Evolutionary conservation across 179 eudicot species (phyloP).

Genomic region (Camellia oleifera): DNA sequence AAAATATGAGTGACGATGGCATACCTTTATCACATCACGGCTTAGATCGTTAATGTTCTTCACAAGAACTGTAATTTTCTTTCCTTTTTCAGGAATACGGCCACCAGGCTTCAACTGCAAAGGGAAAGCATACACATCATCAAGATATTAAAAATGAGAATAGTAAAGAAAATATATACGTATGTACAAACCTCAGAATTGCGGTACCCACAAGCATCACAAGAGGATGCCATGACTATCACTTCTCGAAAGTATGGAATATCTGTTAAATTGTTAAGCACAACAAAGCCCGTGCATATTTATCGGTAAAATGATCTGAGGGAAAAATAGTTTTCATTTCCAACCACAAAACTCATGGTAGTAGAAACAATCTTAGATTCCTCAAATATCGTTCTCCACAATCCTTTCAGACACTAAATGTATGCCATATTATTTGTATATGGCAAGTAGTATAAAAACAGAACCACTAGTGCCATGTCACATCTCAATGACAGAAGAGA

Average conservation of each 20-base stretch:
- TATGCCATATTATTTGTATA: background rate
- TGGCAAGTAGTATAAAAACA: slow-evolving; percentile 8
- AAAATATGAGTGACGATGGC: background rate
- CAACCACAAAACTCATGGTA: background rate
- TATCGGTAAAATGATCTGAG: background rate
- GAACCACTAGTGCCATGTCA: background rate
- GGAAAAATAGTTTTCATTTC: slow-evolving; percentile 1
- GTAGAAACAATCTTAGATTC: no score
- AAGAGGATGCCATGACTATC: slow-evolving; percentile 95
- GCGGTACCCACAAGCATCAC: slow-evolving; percentile 93
- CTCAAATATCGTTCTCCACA: no score
- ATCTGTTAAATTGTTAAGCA: slow-evolving; percentile 59
- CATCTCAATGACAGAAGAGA: slow-evolving; percentile 3
- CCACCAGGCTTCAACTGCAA: slow-evolving; percentile 97
- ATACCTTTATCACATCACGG: slow-evolving; percentile 96
- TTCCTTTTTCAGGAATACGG: slow-evolving; percentile 74
- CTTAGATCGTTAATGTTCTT: slow-evolving; percentile 68
- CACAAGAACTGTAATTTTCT: slow-evolving; percentile 61
- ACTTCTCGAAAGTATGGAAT: slow-evolving; percentile 99
- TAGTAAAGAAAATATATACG: background rate
- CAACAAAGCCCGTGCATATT: slow-evolving; percentile 13
- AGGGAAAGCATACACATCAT: slow-evolving; percentile 4
- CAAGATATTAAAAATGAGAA: background rate
- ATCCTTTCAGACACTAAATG: no score
- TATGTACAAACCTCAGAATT: slow-evolving; percentile 78